Conservation (phyloP, 1,139 yeast species). For the Nakaseomyces kungkrabaensis region DNA sequence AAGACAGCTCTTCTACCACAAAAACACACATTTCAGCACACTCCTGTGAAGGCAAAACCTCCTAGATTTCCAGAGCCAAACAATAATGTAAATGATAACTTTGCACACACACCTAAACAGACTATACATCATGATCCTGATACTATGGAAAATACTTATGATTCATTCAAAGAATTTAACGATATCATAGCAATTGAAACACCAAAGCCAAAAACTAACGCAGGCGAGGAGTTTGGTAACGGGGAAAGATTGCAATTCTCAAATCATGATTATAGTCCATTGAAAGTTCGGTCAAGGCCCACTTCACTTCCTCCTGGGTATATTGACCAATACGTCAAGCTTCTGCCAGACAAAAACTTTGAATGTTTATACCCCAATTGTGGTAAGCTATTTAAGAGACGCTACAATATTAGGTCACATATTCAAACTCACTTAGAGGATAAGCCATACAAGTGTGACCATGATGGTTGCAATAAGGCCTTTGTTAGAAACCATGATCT, state of each 20-base stretch:
- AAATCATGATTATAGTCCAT: constrained; percentile 14
- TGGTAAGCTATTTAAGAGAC: constrained; percentile 72
- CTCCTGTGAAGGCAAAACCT: constrained; percentile 18
- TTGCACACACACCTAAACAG: neutral
- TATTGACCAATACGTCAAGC: constrained; percentile 73
- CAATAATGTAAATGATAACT: neutral
- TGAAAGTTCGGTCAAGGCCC: constrained; percentile 33
- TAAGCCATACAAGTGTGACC: constrained; percentile 67
- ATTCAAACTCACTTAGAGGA: constrained; percentile 94
- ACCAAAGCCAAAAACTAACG: neutral
- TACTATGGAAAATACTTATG: neutral
- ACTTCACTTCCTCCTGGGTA: constrained; percentile 86
- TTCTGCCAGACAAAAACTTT: constrained; percentile 43
- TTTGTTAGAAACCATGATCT: constrained; percentile 88
- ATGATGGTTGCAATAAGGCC: constrained; percentile 52
- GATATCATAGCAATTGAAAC: neutral
- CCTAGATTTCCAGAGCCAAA: neutral
- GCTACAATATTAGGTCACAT: constrained; percentile 89
- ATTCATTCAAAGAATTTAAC: neutral
- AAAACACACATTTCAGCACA: constrained; percentile 26
- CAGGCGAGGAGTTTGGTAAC: neutral
- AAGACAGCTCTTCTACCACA: constrained; percentile 14
- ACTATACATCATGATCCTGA: neutral
- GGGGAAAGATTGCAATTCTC: constrained; percentile 1
- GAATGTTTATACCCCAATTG: constrained; percentile 72